Conservation (phyloP, 2,329 filamentous ascomycete species). For the Colletotrichum shisoi region DNA sequence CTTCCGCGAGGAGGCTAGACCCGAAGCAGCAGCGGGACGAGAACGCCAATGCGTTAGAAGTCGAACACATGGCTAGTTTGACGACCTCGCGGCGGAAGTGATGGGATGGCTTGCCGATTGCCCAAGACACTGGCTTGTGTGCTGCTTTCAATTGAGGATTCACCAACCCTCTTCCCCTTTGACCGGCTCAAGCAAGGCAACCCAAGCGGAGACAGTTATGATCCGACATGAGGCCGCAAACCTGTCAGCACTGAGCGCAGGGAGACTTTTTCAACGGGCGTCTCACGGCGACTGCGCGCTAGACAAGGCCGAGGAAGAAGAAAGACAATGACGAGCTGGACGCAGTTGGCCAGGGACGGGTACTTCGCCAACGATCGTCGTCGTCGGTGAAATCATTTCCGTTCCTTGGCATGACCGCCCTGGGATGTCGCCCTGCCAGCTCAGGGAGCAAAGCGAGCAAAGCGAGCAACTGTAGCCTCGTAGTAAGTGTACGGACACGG, state of each 20-base stretch:
- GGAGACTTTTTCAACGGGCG: conserved; percentile 27
- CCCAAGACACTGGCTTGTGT: conserved; percentile 18
- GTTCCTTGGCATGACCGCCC: conserved; percentile 2
- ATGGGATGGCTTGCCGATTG: conserved; percentile 15
- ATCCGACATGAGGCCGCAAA: conserved; percentile 25
- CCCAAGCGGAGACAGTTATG: conserved; percentile 20
- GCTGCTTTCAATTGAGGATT: conserved; percentile 23
- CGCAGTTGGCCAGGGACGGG: background rate
- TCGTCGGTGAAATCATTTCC: conserved; percentile 26
- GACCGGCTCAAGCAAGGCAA: conserved; percentile 16
- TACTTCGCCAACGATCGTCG: conserved; percentile 16
- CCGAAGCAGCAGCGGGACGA: conserved; percentile 8
- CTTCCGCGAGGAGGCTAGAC: conserved; percentile 26
- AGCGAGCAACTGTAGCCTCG: too few relatives aligned
- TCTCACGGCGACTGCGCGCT: conserved; percentile 4
- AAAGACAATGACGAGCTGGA: conserved; percentile 3
- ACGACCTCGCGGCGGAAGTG: conserved; percentile 7
- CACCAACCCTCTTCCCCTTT: background rate
- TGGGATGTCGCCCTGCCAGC: too few relatives aligned
- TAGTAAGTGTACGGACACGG: too few relatives aligned
- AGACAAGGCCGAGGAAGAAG: conserved; percentile 9
- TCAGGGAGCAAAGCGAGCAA: too few relatives aligned
- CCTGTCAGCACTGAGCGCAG: conserved; percentile 16
- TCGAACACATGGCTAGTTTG: conserved; percentile 29
- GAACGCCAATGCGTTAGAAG: conserved; percentile 22